Evolutionary conservation across 805 yeast species (phyloP), one percentile per base, ranked within the genome.

Genomic region (Metschnikowia cubensis): DNA sequence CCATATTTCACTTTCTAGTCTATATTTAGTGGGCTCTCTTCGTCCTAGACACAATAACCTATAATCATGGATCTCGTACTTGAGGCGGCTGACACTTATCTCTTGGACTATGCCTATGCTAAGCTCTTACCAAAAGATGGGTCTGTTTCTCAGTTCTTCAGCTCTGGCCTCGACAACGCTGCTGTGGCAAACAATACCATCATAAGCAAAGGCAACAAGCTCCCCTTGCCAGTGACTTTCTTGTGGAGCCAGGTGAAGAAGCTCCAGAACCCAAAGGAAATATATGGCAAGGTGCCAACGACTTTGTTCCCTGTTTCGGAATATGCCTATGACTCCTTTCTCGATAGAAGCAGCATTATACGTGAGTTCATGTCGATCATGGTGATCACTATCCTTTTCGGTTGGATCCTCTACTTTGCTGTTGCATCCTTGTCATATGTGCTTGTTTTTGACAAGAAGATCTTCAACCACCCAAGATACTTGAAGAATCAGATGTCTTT

Each of bases 401-500:
- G 98, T 39, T 84, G 92, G 87, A 35, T 83, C n/a, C 69, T 92
- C 41, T 94, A 94, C 68, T 73, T 90, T 39, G 58, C 71, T 17
- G 85, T 83, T 47, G 98, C 98, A 2, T 75, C 83, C 14, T 59
- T 87, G n/a, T 83, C 96, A 10, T 94, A 87, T 66, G 58, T 75
- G 35, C 82, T 85, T 58, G 83, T 94, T 21, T 94, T 89, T 65
- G 97, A 94, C 69, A 86, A 84, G 64, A 83, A 84, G 48, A 88
- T 89, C 51, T 89, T 92, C 79, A 89, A 92, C 70, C 99, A 94
- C 68, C 99, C 99, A 52, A 81, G 96, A 67, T 92, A 88, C 69
- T 78, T 94, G 69, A 94, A 94, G 67, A 92, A 94, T 71, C 99
- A 94, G 73, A 83, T 94, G 81, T 70, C 80, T 4, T 72, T 89